Base-by-base conservation (phyloP, 1,284 basidiomycete genomes). In the Naganishia albida region DNA sequence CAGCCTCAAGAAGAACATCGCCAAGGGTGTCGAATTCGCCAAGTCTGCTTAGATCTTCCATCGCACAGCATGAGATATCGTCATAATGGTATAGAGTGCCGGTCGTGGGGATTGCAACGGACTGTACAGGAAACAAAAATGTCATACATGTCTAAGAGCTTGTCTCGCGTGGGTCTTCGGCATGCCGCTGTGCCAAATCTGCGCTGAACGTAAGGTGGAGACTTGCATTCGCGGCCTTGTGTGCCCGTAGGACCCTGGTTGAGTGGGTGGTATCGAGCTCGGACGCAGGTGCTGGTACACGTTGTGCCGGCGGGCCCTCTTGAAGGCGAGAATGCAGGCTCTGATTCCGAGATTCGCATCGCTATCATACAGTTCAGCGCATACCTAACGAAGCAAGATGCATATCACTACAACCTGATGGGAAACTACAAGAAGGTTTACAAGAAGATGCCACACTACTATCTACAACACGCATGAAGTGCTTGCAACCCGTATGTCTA, bases 1-100 rank as follows among this genome's bases (percentile, higher is more conserved):
- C 46, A 78, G 78, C 71, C 85, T 95, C 75, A 90, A 90, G 86
- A 93, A 92, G 87, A 96, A 96, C 87, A 94, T 97, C 75, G 87
- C 90, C 81, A 95, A 93, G 87, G 93, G 92, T 81, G 87, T 85
- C 80, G 83, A 86, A 67, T 93, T 95, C 74, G 88, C 87, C 74
- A 73, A 70, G 56, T 42, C 54, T 46, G 60, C 64, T 62, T 60
- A 60, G 34, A 44, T 25, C 18, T 6, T 15, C 42, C 6, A 20
- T 15, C 42, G 42, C 42, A 15, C 13, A 18, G 42, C 42, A 20
- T 43, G n/a, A 20, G 42, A 20, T 43, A 43, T 20, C 13, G 42
- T 34, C 34, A 10, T 34, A 34, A 34, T 34, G 34, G 34, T 34
- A 34, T 34, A 34, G 34, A 34, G 34, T 34, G 34, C 34, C 34